Conservation (phyloP, 805 yeast species). For the Kuraishia hungarica region DNA sequence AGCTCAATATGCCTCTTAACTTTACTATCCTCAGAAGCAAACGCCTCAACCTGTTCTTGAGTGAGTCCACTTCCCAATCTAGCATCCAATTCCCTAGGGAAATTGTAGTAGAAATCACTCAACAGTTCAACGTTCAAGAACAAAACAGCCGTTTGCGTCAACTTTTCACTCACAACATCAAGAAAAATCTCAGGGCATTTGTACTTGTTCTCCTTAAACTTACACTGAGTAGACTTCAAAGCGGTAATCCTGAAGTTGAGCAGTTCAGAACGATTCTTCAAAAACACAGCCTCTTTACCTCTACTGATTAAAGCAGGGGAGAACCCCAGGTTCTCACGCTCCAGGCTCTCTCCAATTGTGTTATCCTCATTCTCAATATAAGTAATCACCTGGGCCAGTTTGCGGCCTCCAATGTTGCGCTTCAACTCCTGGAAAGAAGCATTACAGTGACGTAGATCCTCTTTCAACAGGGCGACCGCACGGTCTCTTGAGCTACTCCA, state of each 20-base stretch:
- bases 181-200: conserved; percentile 92
- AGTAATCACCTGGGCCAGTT: conserved; percentile 73
- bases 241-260: conserved; percentile 70
- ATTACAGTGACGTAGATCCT: conserved; percentile 80
- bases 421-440: conserved; percentile 50
- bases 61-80: conserved; percentile 52
- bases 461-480: conserved; percentile 62
- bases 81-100: conserved; percentile 87
- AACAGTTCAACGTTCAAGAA: conserved; percentile 89
- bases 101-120: conserved; percentile 92
- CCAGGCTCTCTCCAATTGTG: conserved; percentile 25
- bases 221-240: conserved; percentile 69
- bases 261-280: conserved; percentile 64
- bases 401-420: conserved; percentile 73
- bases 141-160: conserved; percentile 87
- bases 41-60: conserved; percentile 71
- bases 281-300: conserved; percentile 79
- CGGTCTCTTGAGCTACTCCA: conserved; percentile 82
- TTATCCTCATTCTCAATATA: conserved; percentile 46
- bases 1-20: conserved; percentile 85
- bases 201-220: conserved; percentile 69
- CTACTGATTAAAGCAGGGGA: conserved; percentile 63
- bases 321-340: conserved; percentile 77
- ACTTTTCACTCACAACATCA: conserved; percentile 85
- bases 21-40: conserved; percentile 93